These are phyloP conservation scores for Ogataea pini DNA, from an alignment of 805 yeast species.

Conservation along the genomic window DNA sequence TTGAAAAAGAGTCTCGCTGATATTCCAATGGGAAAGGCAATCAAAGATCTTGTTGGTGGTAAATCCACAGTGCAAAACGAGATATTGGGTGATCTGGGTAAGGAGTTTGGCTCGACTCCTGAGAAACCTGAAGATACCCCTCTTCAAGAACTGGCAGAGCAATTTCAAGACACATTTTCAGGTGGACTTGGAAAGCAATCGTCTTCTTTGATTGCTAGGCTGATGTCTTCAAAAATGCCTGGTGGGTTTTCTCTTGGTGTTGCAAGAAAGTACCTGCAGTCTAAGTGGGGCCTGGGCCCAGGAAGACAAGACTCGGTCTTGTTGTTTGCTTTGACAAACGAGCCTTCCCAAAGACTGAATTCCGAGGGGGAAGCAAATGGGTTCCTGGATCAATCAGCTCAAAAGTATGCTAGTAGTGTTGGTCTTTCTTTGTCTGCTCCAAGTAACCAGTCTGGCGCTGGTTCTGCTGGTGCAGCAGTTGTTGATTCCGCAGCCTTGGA, in stretches of 20 bases:
- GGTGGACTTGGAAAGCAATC: constrained; percentile 96
- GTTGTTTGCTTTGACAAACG: constrained; percentile 79
- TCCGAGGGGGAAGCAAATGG: constrained; percentile 88
- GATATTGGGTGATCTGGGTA: constrained; percentile 97
- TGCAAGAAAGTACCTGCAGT: constrained; percentile 89
- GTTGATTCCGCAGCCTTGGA: constrained; percentile 96
- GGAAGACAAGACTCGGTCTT: constrained; percentile 95
- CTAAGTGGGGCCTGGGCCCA: constrained; percentile 88
- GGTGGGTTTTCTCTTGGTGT: constrained; percentile 95
- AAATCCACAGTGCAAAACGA: constrained; percentile 98
- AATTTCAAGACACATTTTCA: constrained; percentile 84
- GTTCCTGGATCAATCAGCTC: constrained; percentile 78
- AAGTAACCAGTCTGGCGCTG: constrained; percentile 51
- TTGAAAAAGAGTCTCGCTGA: constrained; percentile 87
- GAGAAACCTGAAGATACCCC: constrained; percentile 99
- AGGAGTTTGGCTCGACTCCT: constrained; percentile 97
- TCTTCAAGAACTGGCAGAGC: constrained; percentile 90
- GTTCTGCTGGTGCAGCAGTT: constrained; percentile 78
- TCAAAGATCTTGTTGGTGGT: constrained; percentile 97
- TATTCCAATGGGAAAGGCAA: constrained; percentile 86
- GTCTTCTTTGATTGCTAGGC: constrained; percentile 81
- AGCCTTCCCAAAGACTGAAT: constrained; percentile 87
- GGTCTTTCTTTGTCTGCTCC: constrained; percentile 78
- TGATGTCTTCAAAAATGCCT: constrained; percentile 97
- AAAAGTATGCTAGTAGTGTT: constrained; percentile 79